phyloP scores from a whole-genome alignment of 176 grass and related monocot genomes.

The Eleusine coracana region DNA sequence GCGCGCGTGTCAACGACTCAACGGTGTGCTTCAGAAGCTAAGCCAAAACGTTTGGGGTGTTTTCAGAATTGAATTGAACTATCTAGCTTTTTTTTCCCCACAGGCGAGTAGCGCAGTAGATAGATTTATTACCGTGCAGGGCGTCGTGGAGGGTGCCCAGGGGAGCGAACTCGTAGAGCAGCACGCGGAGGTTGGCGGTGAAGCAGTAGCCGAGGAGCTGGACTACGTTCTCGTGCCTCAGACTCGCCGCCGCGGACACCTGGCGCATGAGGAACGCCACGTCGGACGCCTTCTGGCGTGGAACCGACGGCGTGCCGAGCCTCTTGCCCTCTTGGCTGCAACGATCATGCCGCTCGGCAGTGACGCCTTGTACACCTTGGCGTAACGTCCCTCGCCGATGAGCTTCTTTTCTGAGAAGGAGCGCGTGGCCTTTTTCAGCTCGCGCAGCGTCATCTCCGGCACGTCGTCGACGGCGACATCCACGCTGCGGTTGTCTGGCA shows the following conservation, averaged over 20 bases:
- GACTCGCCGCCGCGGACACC: conserved; percentile 37
- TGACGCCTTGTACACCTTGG: conserved; percentile 35
- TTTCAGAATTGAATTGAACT: too few relatives aligned
- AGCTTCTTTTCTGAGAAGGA: conserved; percentile 22
- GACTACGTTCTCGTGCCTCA: conserved; percentile 46
- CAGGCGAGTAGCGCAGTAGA: too few relatives aligned
- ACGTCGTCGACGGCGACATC: conserved; percentile 7
- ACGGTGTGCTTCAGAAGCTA: too few relatives aligned
- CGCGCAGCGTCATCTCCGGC: conserved; percentile 32
- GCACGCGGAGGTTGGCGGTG: conserved; percentile 21
- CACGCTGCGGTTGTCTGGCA: too few relatives aligned
- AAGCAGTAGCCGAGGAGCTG: conserved; percentile 39
- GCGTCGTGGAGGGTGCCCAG: background rate
- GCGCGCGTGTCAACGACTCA: too few relatives aligned
- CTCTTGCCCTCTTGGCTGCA: background rate
- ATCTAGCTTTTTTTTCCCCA: too few relatives aligned
- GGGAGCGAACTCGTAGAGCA: conserved; percentile 45
- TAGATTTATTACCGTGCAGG: background rate
- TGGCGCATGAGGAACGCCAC: conserved; percentile 39
- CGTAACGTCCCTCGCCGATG: conserved; percentile 29
- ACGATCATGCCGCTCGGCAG: conserved; percentile 1
- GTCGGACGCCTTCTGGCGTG: conserved; percentile 36
- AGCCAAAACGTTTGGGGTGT: too few relatives aligned
- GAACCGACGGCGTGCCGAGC: background rate
- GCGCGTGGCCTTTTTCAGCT: conserved; percentile 37